phyloP scores from a whole-genome alignment of 352 stramenopile genomes.

The Phytopythium montanum region DNA sequence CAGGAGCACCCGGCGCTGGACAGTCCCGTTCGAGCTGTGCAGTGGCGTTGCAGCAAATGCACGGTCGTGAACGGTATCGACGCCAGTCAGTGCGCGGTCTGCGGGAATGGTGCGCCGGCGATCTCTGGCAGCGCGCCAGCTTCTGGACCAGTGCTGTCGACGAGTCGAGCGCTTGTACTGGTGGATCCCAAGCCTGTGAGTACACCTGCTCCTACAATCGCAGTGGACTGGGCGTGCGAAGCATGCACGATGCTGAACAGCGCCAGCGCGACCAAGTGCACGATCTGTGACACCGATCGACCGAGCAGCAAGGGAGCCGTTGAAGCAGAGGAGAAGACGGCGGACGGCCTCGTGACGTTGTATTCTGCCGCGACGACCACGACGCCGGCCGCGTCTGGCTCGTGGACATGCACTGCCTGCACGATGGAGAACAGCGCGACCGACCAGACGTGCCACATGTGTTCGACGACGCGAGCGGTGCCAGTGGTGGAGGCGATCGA shows the following conservation, averaged over 20 bases:
- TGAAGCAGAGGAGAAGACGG: constrained; percentile 18
- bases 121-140: constrained; percentile 7
- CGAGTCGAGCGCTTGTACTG: constrained; percentile 43
- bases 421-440: constrained; percentile 75
- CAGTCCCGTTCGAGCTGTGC: constrained; percentile 28
- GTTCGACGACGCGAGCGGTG: constrained; percentile 39
- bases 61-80: constrained; percentile 72
- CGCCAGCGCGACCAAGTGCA: constrained; percentile 51
- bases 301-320: constrained; percentile 14
- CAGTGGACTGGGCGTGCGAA: constrained; percentile 61
- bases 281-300: constrained; percentile 62
- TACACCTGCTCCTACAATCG: constrained; percentile 1
- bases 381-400: constrained; percentile 9
- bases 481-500: constrained; percentile 39
- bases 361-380: constrained; percentile 51
- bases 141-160: constrained; percentile 23
- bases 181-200: constrained; percentile 17
- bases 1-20: constrained; percentile 35
- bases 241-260: constrained; percentile 81
- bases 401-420: constrained; percentile 64
- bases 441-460: constrained; percentile 69
- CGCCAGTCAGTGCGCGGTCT: constrained; percentile 62
- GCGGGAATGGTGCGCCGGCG: constrained; percentile 29
- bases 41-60: constrained; percentile 82
- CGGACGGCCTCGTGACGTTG: constrained; percentile 60